These are phyloP conservation scores for Ocimum tenuiflorum DNA, from an alignment of 257 asterid species.

Conservation along the genomic window DNA sequence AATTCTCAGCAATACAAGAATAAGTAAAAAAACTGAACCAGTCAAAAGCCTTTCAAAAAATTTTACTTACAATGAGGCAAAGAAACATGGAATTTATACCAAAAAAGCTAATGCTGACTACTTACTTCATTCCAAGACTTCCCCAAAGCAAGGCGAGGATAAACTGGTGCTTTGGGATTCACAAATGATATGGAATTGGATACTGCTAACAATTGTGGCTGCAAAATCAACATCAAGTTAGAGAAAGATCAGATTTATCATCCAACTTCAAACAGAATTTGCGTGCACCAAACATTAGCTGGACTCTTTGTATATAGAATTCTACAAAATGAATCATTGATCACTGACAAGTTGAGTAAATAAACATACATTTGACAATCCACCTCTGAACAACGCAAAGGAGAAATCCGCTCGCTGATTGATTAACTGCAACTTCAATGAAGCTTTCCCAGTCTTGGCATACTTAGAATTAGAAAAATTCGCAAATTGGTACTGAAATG, in stretches of 20 bases:
- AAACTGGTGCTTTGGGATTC: slow-evolving; percentile 86
- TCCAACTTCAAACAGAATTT: background rate
- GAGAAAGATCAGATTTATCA: background rate
- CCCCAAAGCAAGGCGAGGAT: slow-evolving; percentile 95
- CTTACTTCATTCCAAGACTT: slow-evolving; percentile 91
- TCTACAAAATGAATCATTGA: slow-evolving; percentile 30
- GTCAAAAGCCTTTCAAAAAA: background rate
- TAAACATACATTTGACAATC: slow-evolving; percentile 43
- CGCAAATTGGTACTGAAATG: slow-evolving; percentile 68
- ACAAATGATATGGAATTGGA: slow-evolving; percentile 71
- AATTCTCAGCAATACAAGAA: background rate
- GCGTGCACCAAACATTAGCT: background rate
- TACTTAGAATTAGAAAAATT: slow-evolving; percentile 50
- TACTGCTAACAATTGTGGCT: slow-evolving; percentile 72
- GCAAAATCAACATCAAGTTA: slow-evolving; percentile 28
- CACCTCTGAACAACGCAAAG: slow-evolving; percentile 68
- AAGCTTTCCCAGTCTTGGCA: slow-evolving; percentile 54
- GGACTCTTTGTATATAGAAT: background rate
- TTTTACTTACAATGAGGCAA: background rate
- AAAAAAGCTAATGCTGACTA: slow-evolving; percentile 2
- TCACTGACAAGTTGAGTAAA: slow-evolving; percentile 10
- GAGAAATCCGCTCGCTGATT: slow-evolving; percentile 82
- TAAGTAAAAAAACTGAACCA: too few relatives aligned
- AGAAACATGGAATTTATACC: background rate
- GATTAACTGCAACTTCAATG: slow-evolving; percentile 57